Evolutionary conservation across 2,329 filamentous ascomycete genomes (phyloP).

Genomic region (Elsinoe necatrix): DNA sequence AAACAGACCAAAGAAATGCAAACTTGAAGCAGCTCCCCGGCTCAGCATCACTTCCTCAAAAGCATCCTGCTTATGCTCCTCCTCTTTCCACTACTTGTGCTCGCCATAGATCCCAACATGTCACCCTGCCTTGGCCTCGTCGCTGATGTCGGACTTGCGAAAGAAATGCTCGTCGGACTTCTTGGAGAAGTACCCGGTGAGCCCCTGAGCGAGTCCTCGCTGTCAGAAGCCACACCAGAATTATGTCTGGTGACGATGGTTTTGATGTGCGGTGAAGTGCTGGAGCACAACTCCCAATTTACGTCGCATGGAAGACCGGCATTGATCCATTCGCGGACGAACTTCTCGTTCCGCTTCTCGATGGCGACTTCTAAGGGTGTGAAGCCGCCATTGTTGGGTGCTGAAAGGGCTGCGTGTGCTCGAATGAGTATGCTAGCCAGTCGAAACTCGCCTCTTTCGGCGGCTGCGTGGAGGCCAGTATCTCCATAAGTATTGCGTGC

Average conservation of each 20-base stretch:
- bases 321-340: neutral
- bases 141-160: neutral
- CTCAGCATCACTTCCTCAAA: neutral
- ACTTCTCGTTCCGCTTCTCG: neutral
- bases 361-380: constrained; percentile 7
- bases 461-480: constrained; percentile 5
- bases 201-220: neutral
- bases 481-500: constrained; percentile 4
- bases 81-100: neutral
- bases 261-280: neutral
- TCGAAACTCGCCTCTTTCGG: constrained; percentile 29
- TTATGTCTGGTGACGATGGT: neutral
- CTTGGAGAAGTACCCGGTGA: neutral
- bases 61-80: neutral
- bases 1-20: neutral
- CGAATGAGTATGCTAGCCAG: constrained; percentile 53
- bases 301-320: neutral
- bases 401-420: constrained; percentile 41
- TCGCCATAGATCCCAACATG: neutral
- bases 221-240: neutral
- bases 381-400: neutral
- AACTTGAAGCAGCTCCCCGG: neutral
- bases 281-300: neutral
- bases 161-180: neutral
- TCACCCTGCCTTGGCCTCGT: neutral